Base-by-base conservation (phyloP, 2,329 filamentous ascomycete genomes). In the Didymosphaeria variabile region DNA sequence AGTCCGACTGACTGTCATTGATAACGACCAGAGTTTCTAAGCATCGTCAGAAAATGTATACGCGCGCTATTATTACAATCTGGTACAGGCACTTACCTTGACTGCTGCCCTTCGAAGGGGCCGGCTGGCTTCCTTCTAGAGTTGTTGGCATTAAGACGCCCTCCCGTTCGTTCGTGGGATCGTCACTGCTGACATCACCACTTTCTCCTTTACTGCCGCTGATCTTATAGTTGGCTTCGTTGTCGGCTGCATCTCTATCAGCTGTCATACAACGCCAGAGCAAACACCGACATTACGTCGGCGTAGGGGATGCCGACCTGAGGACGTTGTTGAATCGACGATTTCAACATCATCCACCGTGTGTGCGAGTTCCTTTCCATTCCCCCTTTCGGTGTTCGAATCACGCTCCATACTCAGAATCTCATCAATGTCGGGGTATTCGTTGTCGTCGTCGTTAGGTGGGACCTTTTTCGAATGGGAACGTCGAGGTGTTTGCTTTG, bases 291-390 rank as follows among this genome's bases (percentile, higher is more conserved):
- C 19, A 40, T 52, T 38, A 52, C n/a, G 32, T 52, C n/a, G 32
- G 31, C 49, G 34, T 23, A 60, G 58, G 59, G 34, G 42, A 58
- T 63, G 26, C 61, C 49, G 60, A 66, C 57, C 50, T 58, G 53
- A 63, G 53, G 15, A 62, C n/a, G n/a, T n/a, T 54, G 21, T 60
- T 15, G 57, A 61, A 58, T 60, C 23, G 57, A 59, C 36, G 29
- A 62, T 44, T 61, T 58, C 42, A 50, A 62, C 55, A 59, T 13
- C 17, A 53, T 57, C 31, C 17, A 17, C 60, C 19, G 7, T 13
- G 7, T 38, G 13, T 38, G 13, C 13, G n/a, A 17, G 36, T 38
- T 38, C 2, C 36, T 38, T 17, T 38, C 36, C 7, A 38, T 17
- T 17, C 36, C 13, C 36, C 13, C 19, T 59, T 57, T 53, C 2